A percentile compares a stretch with the other conserved stretches of the same genome.
Conservation (phyloP, 257 asterid genomes). For the Solanum microdontum region DNA sequence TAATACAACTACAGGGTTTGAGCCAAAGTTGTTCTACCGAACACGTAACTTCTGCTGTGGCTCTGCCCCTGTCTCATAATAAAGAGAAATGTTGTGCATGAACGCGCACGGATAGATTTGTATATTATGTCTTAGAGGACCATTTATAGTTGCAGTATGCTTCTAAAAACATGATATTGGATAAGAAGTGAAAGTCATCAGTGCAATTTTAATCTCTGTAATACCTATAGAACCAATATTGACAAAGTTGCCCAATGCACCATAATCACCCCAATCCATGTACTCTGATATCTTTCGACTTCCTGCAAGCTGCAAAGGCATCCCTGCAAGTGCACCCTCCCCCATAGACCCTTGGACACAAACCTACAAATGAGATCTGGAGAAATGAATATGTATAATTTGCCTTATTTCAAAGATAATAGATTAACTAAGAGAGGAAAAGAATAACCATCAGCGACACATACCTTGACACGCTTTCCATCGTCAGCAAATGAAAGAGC, state of each 20-base stretch:
- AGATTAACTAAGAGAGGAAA: background rate
- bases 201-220: background rate
- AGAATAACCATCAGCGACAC: background rate
- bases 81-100: background rate
- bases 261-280: conserved; percentile 98
- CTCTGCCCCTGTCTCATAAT: background rate
- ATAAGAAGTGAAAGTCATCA: background rate
- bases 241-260: conserved; percentile 71
- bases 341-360: conserved; percentile 99
- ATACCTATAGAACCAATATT: conserved; percentile 81
- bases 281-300: conserved; percentile 79
- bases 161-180: background rate
- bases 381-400: conserved; percentile 4
- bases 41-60: background rate
- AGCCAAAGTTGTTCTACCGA: background rate
- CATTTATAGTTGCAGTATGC: background rate
- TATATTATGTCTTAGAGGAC: background rate
- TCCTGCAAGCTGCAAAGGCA: conserved; percentile 96
- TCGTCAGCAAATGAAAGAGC: conserved; percentile 96
- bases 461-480: conserved; percentile 87
- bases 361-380: conserved; percentile 34
- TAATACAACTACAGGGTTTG: background rate
- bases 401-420: background rate
- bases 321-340: conserved; percentile 84
- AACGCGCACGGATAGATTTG: background rate